Percentiles rank a stretch among this genome's conserved stretches.
Conservation (phyloP, 257 asterid genomes). For the Linaria vulgaris region DNA sequence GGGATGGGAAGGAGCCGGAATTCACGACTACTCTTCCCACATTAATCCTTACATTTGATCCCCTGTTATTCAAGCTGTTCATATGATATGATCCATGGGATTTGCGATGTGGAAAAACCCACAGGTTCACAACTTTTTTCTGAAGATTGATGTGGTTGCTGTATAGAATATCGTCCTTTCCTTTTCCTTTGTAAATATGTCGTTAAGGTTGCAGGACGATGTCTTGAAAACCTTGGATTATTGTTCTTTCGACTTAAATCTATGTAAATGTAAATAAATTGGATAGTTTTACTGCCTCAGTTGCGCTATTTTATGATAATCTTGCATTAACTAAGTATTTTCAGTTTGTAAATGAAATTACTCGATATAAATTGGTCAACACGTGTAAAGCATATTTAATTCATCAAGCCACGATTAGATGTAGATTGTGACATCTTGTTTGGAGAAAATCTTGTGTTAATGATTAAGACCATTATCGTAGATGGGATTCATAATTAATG, state of each 20-base stretch:
- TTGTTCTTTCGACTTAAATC: neutral
- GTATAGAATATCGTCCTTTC: slow-evolving; percentile 22
- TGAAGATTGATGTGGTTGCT: slow-evolving; percentile 39
- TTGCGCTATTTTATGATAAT: too few species aligned
- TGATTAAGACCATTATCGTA: too few species aligned
- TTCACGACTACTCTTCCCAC: slow-evolving; percentile 76
- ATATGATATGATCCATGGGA: neutral
- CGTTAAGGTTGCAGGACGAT: neutral
- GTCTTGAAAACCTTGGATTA: neutral
- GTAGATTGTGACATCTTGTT: too few species aligned
- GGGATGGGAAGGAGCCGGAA: slow-evolving; percentile 99
- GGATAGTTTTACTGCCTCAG: too few species aligned
- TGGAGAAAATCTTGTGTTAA: too few species aligned
- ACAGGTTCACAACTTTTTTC: slow-evolving; percentile 25
- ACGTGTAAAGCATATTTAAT: too few species aligned
- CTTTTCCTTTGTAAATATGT: slow-evolving; percentile 26
- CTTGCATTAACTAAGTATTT: too few species aligned
- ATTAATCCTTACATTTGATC: slow-evolving; percentile 73
- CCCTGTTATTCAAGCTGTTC: neutral
- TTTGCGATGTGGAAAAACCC: slow-evolving; percentile 22
- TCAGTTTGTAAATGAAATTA: too few species aligned
- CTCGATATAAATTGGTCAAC: too few species aligned
- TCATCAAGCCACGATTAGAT: too few species aligned
- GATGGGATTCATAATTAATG: too few species aligned
- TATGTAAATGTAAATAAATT: neutral